Evolutionary conservation across 805 yeast species (phyloP), one percentile per base, ranked within the genome.

Genomic region (Ogataea nonfermentans): DNA sequence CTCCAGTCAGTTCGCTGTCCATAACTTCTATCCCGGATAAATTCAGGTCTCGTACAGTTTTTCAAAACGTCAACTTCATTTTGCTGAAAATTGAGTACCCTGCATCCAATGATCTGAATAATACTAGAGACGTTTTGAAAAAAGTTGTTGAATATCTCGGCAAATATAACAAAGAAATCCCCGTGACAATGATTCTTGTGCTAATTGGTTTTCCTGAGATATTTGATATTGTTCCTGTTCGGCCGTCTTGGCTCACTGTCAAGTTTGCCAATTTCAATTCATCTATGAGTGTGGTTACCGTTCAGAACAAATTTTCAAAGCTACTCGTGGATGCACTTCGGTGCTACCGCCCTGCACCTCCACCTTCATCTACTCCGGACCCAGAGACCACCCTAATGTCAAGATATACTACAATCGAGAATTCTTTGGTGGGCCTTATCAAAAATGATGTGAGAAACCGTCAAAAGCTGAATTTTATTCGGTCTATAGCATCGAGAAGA

Each of bases 81-180:
- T 46, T 80, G 3, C 65, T 78, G 49, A 80, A 77, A 47, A 67
- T 79, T 46, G 84, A 84, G 3, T 50, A 71, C 16, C 49, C 63
- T 2, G 51, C 56, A 9, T 24, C 31, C 3, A 24, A 41, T 9
- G 45, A 49, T 13, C 35, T 53, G 19, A 20, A 32, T 5, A 37
- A 35, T 11, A 53, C 52, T 35, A 24, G 41, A 4, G 44, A 40
- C 20, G 59, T 56, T 8, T 23, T 56, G 6, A 14, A 25, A 5
- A 55, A 53, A 32, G 32, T 53, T 9, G 17, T 49, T 9, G 55
- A 52, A n/a, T 52, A 54, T 42, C 30, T 55, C 13, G 35, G 35
- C 9, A 36, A 27, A 9, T 50, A 46, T 33, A 45, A 47, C 26
- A 31, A 37, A 5, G 35, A 26, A 4, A 13, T 25, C 3, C 44